Conservation (phyloP, 768 basidiomycete species). For the Cubamyces sp. region DNA sequence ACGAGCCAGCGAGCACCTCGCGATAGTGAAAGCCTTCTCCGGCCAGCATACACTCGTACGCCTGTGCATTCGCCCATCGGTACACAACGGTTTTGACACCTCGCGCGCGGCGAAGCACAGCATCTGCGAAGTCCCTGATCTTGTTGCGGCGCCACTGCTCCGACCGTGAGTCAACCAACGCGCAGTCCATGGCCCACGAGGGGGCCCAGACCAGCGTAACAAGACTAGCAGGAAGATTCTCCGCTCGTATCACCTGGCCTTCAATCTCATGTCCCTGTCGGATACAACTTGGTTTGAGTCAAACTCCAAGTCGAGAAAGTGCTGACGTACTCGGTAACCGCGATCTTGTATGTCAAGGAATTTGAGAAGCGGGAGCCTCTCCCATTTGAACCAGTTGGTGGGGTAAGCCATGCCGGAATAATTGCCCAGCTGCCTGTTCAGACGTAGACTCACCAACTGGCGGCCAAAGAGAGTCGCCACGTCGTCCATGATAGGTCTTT, state of each 20-base stretch:
- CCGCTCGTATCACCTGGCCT: not conserved
- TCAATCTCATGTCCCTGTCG: not conserved
- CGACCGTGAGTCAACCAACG: not conserved
- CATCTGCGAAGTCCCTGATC: conserved; percentile 2
- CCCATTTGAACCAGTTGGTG: not conserved
- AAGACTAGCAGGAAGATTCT: not conserved
- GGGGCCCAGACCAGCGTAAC: conserved; percentile 5
- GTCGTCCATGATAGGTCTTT: not conserved
- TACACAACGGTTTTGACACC: conserved; percentile 1
- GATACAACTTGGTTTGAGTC: too few species aligned
- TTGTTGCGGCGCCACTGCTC: not conserved
- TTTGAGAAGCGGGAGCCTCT: not conserved
- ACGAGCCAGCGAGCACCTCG: not conserved
- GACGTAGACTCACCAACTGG: conserved; percentile 7
- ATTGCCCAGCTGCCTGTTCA: not conserved
- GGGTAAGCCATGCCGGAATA: conserved; percentile 6
- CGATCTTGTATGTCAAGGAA: conserved; percentile 1
- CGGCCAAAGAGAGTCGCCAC: not conserved
- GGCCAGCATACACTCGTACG: not conserved
- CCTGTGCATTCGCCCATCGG: not conserved
- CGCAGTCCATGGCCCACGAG: conserved; percentile 6
- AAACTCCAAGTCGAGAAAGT: not conserved
- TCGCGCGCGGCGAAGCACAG: not conserved
- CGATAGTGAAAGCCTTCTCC: not conserved
- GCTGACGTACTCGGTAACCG: not conserved